Evolutionary conservation across 192 early-diverging fungal genomes (phyloP).

Genomic region (Umbelopsis vinacea): DNA sequence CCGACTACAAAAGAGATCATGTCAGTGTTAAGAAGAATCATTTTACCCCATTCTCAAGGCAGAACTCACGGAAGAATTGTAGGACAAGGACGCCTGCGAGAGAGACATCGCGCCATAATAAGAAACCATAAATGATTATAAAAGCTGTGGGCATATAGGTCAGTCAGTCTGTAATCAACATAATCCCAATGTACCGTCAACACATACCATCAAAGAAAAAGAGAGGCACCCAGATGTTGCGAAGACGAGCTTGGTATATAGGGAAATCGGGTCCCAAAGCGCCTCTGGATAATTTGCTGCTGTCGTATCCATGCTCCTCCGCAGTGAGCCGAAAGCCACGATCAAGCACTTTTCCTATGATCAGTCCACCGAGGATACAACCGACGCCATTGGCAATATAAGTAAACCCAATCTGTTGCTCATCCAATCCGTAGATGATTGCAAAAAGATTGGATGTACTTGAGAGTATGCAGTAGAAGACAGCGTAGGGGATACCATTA

Average conservation of each 20-base stretch:
- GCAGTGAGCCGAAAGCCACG: conserved; percentile 25
- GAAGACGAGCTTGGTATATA: conserved; percentile 22
- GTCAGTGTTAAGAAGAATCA: neutral
- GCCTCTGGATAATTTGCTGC: conserved; percentile 10
- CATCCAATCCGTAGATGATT: conserved; percentile 37
- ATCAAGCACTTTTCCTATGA: conserved; percentile 38
- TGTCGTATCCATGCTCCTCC: conserved; percentile 11
- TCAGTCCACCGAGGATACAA: conserved; percentile 41
- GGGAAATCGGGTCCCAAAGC: conserved; percentile 23
- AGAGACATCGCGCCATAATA: neutral
- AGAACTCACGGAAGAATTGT: conserved; percentile 23
- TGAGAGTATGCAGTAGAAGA: conserved; percentile 46
- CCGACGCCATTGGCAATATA: conserved; percentile 51
- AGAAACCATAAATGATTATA: conserved; percentile 15
- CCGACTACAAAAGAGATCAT: conserved; percentile 3
- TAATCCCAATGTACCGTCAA: neutral
- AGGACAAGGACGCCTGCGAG: conserved; percentile 1
- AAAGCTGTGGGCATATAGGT: neutral
- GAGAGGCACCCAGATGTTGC: conserved; percentile 3
- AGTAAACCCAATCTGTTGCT: conserved; percentile 44
- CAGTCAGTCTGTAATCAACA: neutral
- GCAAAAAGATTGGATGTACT: conserved; percentile 42
- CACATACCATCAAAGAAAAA: neutral
- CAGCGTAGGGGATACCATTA: conserved; percentile 39
- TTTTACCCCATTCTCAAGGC: no score